Evolutionary conservation across 164 flowering plant genomes (phyloP).

Genomic region (Tetrastigma voinierianum): DNA sequence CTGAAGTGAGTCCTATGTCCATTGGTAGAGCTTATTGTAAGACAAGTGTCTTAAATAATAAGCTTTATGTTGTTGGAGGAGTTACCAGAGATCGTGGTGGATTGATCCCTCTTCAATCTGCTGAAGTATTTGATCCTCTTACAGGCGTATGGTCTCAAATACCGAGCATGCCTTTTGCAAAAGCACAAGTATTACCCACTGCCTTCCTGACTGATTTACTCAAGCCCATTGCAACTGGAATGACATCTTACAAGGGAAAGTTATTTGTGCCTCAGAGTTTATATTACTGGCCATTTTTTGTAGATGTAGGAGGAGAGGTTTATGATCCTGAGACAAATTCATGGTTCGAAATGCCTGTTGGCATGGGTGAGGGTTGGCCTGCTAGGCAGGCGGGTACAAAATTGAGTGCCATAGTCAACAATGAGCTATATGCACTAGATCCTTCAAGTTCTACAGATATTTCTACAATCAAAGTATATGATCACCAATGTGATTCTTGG

Average conservation of each 20-base stretch:
- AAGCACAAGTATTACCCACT: conserved; percentile 70
- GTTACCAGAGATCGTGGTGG: conserved; percentile 72
- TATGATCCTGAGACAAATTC: conserved; percentile 73
- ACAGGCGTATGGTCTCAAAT: conserved; percentile 62
- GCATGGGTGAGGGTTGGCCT: conserved; percentile 99
- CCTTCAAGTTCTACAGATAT: conserved; percentile 74
- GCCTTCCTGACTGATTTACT: conserved; percentile 74
- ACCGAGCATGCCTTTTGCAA: conserved; percentile 89
- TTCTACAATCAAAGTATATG: conserved; percentile 77
- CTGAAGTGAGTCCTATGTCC: conserved; percentile 59
- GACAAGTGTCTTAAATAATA: conserved; percentile 51
- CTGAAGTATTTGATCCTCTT: conserved; percentile 81
- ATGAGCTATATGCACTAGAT: conserved; percentile 81
- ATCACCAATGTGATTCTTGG: conserved; percentile 75
- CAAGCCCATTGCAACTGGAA: conserved; percentile 95
- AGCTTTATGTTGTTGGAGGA: conserved; percentile 83
- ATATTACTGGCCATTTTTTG: conserved; percentile 87
- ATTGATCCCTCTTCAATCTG: conserved; percentile 78
- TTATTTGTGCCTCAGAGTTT: conserved; percentile 84
- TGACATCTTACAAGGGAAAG: conserved; percentile 77
- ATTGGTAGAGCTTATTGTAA: conserved; percentile 60
- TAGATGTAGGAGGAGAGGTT: conserved; percentile 89
- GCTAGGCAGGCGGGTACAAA: conserved; percentile 92
- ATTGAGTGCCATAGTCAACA: conserved; percentile 79
- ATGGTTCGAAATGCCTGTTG: conserved; percentile 89